Percentiles rank a stretch among this genome's conserved stretches.
Conservation (phyloP, 495 filamentous ascomycete genomes). For the Aspergillus bertholletiae region DNA sequence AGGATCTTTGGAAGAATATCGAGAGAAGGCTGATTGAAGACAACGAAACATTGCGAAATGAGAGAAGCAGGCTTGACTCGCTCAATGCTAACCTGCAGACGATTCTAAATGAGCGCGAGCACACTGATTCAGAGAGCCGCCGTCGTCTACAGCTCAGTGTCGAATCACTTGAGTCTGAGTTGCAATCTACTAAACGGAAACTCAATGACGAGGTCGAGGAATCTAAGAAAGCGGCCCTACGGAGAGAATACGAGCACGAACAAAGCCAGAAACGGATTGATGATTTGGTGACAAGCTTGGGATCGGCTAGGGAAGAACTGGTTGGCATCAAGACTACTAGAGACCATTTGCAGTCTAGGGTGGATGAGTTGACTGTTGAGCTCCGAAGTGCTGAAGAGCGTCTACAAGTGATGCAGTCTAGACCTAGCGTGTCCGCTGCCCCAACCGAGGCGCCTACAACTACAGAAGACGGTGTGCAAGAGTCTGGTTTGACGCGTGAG, state of each 20-base stretch:
- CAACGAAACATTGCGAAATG: constrained; percentile 77
- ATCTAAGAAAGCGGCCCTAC: constrained; percentile 67
- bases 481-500: constrained; percentile 62
- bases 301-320: constrained; percentile 76
- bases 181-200: constrained; percentile 75
- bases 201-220: constrained; percentile 82
- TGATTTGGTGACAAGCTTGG: constrained; percentile 75
- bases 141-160: constrained; percentile 72
- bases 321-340: constrained; percentile 77
- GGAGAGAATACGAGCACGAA: constrained; percentile 83
- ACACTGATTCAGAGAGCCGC: constrained; percentile 74
- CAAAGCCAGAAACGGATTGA: constrained; percentile 86
- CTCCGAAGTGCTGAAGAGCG: constrained; percentile 85
- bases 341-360: constrained; percentile 81
- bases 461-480: constrained; percentile 40
- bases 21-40: constrained; percentile 83
- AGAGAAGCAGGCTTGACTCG: constrained; percentile 74
- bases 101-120: constrained; percentile 84
- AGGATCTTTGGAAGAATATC: constrained; percentile 85
- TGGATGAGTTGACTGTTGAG: constrained; percentile 85
- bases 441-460: constrained; percentile 25
- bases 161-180: constrained; percentile 73
- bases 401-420: constrained; percentile 69
- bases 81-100: constrained; percentile 77
- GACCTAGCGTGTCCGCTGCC: constrained; percentile 53